phyloP scores from a whole-genome alignment of 2,329 filamentous ascomycete species.

The Gnomoniopsis sp. region DNA sequence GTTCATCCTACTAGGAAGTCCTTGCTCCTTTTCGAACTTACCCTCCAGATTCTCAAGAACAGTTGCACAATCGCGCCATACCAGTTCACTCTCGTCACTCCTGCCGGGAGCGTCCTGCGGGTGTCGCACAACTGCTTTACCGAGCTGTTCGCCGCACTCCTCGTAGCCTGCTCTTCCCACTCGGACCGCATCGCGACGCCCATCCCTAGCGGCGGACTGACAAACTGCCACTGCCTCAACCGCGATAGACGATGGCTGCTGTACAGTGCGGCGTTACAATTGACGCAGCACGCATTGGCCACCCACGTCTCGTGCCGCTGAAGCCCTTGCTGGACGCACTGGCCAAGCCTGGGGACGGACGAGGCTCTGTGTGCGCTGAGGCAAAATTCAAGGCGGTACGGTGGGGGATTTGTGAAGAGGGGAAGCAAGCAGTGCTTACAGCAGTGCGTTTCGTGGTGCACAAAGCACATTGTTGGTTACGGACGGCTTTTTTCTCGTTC shows the following conservation, averaged over 20 bases:
- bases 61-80: background rate
- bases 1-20: no score
- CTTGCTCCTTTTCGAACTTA: no score
- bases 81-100: background rate
- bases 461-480: constrained; percentile 2
- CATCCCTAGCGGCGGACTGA: background rate
- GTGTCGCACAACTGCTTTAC: background rate
- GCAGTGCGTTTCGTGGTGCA: background rate
- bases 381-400: background rate
- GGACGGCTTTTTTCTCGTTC: no score
- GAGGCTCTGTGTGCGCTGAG: background rate
- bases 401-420: background rate
- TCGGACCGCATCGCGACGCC: background rate
- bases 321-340: background rate
- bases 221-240: background rate
- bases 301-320: background rate
- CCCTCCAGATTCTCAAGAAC: background rate
- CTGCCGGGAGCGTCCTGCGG: background rate
- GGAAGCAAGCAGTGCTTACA: constrained; percentile 2
- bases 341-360: background rate
- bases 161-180: background rate
- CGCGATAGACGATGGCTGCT: background rate
- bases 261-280: background rate
- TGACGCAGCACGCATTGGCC: constrained; percentile 5
- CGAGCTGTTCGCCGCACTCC: background rate